phyloP scores from a whole-genome alignment of 345 rosid genomes.

The Viola odorata region DNA sequence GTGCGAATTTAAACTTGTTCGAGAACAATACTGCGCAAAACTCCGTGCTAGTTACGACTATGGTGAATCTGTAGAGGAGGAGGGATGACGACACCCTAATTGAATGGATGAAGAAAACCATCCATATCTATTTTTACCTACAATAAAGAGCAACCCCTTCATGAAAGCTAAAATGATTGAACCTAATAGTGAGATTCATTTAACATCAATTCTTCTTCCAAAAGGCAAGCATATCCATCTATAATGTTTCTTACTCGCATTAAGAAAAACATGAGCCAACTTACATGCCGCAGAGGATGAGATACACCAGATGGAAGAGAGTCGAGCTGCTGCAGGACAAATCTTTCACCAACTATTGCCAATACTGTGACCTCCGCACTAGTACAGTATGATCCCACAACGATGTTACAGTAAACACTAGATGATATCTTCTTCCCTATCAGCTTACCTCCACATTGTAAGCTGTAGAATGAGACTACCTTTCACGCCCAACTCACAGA shows the following conservation, averaged over 20 bases:
- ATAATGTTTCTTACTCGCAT: not conserved
- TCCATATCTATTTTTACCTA: no score
- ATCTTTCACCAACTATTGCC: constrained; percentile 95
- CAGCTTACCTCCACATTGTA: constrained; percentile 69
- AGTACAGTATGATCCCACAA: constrained; percentile 64
- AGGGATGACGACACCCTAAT: no score
- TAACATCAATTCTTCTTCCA: no score
- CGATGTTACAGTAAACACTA: constrained; percentile 73
- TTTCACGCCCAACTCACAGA: constrained; percentile 76
- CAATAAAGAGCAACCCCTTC: no score
- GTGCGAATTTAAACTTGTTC: no score
- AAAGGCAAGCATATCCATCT: no score
- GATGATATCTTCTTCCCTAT: constrained; percentile 57
- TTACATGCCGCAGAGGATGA: constrained; percentile 94
- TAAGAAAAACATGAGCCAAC: constrained; percentile 21
- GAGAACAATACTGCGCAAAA: no score
- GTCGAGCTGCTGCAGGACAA: constrained; percentile 87
- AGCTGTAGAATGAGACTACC: constrained; percentile 74
- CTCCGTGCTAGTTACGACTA: no score
- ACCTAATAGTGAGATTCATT: no score
- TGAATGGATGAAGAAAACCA: no score
- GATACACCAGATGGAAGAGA: constrained; percentile 80
- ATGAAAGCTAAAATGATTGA: no score
- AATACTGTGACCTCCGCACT: constrained; percentile 75
- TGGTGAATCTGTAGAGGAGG: no score